Evolutionary conservation across 306 rosid species (phyloP).

Genomic region (Carpinus viminea): DNA sequence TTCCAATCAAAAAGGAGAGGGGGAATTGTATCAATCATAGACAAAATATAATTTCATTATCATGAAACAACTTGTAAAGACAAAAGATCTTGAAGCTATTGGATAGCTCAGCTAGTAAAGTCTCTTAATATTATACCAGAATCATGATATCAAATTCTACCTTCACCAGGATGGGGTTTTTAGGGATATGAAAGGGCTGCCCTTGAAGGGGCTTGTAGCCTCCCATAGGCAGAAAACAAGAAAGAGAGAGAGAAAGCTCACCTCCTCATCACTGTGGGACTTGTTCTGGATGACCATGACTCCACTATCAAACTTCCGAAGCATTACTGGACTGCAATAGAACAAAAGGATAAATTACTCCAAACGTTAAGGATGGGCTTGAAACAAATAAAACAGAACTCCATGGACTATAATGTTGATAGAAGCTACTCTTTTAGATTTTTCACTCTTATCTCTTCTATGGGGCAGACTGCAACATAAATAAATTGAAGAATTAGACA

Average conservation of each 20-base stretch:
- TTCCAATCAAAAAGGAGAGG: neutral
- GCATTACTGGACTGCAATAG: conserved; percentile 67
- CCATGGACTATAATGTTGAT: conserved; percentile 2
- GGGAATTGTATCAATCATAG: neutral
- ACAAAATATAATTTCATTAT: neutral
- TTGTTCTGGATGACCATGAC: conserved; percentile 96
- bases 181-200: neutral
- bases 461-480: conserved; percentile 15
- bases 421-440: conserved; percentile 12
- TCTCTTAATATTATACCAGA: neutral
- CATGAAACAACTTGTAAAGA: neutral
- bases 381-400: conserved; percentile 16
- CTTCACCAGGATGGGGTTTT: neutral
- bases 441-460: conserved; percentile 20
- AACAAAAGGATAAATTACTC: conserved; percentile 19
- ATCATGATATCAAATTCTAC: neutral
- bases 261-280: conserved; percentile 94
- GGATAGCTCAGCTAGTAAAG: neutral
- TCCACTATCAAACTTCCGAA: conserved; percentile 96
- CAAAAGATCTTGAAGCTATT: neutral
- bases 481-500: conserved; percentile 39
- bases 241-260: conserved; percentile 14
- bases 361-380: neutral
- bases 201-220: neutral
- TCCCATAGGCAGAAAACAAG: neutral